Evolutionary conservation across 805 yeast species (phyloP), one percentile per base, ranked within the genome.

Genomic region (Starmerella ratchasimensis): DNA sequence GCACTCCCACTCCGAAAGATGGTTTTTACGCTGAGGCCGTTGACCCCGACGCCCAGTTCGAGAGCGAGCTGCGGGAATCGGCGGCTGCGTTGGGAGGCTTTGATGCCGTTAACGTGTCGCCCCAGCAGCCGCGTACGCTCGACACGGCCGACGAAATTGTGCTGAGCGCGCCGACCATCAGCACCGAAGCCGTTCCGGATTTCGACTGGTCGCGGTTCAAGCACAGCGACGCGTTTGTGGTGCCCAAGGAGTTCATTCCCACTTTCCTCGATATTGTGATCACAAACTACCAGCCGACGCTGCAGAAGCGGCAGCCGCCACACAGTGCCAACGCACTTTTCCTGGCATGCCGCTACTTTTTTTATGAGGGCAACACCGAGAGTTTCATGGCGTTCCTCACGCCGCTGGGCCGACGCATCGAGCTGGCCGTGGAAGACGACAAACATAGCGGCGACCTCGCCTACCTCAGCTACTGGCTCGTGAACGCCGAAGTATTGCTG

Each of bases 391-490:
- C 42, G 4, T 46, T 64, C 15, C 34, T 62, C 25, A 38, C 43
- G 13, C 60, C 64, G 4, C 47, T 50, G 3, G 43, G 53, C 10
- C 48, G 57, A 6, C 56, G 64, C 7, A 58, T 64, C 32, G 43
- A 50, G 27, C 46, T 54, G 6, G 53, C 47, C 3, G 51, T 56
- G n/a, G 50, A 52, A 28, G 50, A 51, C n/a, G 56, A 56, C 33
- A 47, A 45, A 16, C 34, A 29, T 11, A 10, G 21, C 6, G 53
- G 54, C 14, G 68, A 64, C 38, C 50, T 64, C 42, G 60, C 63
- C n/a, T 57, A 48, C 37, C 34, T 60, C 44, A 77, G 93, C 35
- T 88, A 83, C 55, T 90, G 97, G 97, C 68, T 90, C 26, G 75
- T 94, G 4, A 77, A 80, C 19, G 55, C 80, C 31, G 80, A 80